These are phyloP conservation scores for Pseudopyrenochaeta lycopersici DNA, from an alignment of 2,329 filamentous ascomycete species.

Conservation along the genomic window DNA sequence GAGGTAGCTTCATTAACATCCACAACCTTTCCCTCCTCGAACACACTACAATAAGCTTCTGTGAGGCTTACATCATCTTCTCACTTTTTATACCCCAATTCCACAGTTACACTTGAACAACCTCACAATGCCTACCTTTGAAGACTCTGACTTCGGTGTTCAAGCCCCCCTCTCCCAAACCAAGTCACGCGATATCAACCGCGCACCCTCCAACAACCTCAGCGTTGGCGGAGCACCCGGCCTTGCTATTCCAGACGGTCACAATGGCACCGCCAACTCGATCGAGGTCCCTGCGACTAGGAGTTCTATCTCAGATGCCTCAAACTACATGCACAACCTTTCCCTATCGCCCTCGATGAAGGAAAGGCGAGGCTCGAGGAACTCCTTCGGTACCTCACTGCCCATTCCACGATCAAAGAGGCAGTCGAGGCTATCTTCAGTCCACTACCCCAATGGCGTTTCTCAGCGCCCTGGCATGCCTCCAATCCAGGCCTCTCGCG, in stretches of 20 bases:
- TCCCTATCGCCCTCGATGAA: constrained; percentile 73
- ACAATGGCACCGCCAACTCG: constrained; percentile 52
- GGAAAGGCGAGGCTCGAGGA: constrained; percentile 73
- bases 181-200: constrained; percentile 35
- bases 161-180: constrained; percentile 39
- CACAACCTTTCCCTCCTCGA: constrained; percentile 9
- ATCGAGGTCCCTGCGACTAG: constrained; percentile 76
- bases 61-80: constrained; percentile 1
- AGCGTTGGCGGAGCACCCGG: constrained; percentile 41
- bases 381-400: constrained; percentile 77
- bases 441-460: constrained; percentile 59
- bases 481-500: constrained; percentile 68
- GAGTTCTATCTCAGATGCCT: constrained; percentile 73
- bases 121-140: constrained; percentile 65
- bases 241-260: constrained; percentile 42
- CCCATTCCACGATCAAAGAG: constrained; percentile 77
- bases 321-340: constrained; percentile 77
- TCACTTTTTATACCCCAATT: background rate
- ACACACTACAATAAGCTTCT: constrained; percentile 5
- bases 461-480: constrained; percentile 66
- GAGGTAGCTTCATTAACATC: constrained; percentile 14
- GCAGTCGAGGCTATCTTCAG: constrained; percentile 72
- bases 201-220: constrained; percentile 23
- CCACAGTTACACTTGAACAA: constrained; percentile 12
- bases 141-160: constrained; percentile 64